Evolutionary conservation across 371 early-diverging fungal species (phyloP).

Genomic region (Mucor ambiguus): DNA sequence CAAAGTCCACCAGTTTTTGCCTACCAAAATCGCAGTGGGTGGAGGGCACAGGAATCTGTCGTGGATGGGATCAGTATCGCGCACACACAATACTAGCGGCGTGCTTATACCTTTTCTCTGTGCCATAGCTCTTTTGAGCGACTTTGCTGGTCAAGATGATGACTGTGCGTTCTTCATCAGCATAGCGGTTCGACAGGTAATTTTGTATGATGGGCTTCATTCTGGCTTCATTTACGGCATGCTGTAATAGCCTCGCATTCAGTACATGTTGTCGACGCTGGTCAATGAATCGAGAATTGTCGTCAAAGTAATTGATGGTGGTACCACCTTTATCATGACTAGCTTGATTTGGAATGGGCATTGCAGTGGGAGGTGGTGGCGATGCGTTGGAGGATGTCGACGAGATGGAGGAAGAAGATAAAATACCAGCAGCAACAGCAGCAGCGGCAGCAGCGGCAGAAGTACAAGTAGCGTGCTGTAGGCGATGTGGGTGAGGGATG

Average conservation of each 20-base stretch:
- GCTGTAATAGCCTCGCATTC: slow-evolving; percentile 31
- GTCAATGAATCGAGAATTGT: not conserved
- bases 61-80: not conserved
- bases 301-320: not conserved
- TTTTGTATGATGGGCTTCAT: slow-evolving; percentile 47
- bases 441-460: not conserved
- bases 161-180: slow-evolving; percentile 59
- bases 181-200: slow-evolving; percentile 28
- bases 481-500: not conserved
- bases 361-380: not conserved
- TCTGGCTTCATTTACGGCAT: slow-evolving; percentile 22
- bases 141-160: slow-evolving; percentile 76
- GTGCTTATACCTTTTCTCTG: slow-evolving; percentile 61
- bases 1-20: slow-evolving; percentile 65
- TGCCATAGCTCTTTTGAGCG: slow-evolving; percentile 84
- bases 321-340: not conserved
- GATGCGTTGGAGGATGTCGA: slow-evolving; percentile 11
- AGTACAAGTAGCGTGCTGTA: not conserved
- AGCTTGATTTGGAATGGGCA: not conserved
- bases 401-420: slow-evolving; percentile 1
- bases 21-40: slow-evolving; percentile 75
- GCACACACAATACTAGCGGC: not conserved
- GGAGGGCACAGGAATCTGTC: slow-evolving; percentile 76
- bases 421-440: not conserved
- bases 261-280: not conserved